Base-by-base conservation (phyloP, 1,139 yeast genomes). In the Taphrina wiesneri region DNA sequence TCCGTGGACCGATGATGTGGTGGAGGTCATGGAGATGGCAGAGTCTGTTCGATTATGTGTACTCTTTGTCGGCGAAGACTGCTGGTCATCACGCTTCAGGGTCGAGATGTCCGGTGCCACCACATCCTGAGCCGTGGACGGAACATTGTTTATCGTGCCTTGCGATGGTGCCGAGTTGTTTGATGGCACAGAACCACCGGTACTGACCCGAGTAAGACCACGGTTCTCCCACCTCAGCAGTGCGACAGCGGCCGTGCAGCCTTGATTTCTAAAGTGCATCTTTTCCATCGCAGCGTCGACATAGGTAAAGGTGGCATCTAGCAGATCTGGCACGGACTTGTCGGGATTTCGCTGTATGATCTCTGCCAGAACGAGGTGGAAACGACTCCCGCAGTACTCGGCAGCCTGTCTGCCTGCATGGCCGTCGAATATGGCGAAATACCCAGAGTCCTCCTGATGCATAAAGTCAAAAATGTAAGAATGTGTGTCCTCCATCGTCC, bases 401-500 rank as follows among this genome's bases (percentile, higher is more conserved):
- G 99, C 96, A 9, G 96, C 87, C 71, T 86, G 90, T 69, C 86
- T 85, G 19, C 99, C 99, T 1, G 98, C 99, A 77, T 93, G 99
- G 15, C 99, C 99, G 76, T 93, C 99, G 76, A 91, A 93, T 3
- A 93, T 83, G 17, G 96, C 99, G 81, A 93, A 92, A 75, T 90
- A 93, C 2, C 97, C 99, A 87, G 96, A 89, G 75, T 92, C 98
- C 23, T 87, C 82, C 65, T 88, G 77, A 72, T 90, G 96, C 32
- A 93, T 95, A 78, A 88, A 93, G 77, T 93, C 91, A 72, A 96
- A 93, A 53, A 91, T 91, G 74, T 88, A 90, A 0, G 96, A 89
- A 75, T 93, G 98, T 11, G 95, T 96, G 75, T 93, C 99, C 75
- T 93, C 99, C 99, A 93, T 93, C 54, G 91, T 86, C 67, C 88